Evolutionary conservation across 805 yeast species (phyloP).

Genomic region (Myxozyma vanderwaltii): DNA sequence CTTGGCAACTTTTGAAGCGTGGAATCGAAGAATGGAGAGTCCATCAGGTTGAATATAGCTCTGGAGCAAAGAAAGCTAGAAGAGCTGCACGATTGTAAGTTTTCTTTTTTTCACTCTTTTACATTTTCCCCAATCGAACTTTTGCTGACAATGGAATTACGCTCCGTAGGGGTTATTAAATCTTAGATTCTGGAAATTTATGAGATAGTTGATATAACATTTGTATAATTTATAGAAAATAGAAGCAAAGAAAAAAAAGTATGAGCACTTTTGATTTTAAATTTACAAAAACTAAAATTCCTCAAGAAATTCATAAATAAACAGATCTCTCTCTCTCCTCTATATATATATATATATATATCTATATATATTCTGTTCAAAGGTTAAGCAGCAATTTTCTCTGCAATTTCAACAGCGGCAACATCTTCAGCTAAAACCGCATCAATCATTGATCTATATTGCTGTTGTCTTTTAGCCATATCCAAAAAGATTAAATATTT

Average conservation of each 20-base stretch:
- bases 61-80: conserved; percentile 16
- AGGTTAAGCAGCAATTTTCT: not conserved
- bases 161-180: not conserved
- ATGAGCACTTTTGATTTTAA: too few relatives aligned
- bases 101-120: not conserved
- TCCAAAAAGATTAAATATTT: conserved; percentile 87
- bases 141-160: not conserved
- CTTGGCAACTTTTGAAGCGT: conserved; percentile 54
- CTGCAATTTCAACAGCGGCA: not conserved
- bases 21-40: conserved; percentile 47
- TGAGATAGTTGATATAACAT: not conserved
- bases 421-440: conserved; percentile 20
- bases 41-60: conserved; percentile 12
- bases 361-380: not conserved
- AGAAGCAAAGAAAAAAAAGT: too few relatives aligned
- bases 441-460: conserved; percentile 72
- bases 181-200: conserved; percentile 8
- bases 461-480: conserved; percentile 79
- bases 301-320: too few relatives aligned
- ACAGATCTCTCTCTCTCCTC: not conserved
- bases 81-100: conserved; percentile 12
- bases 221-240: too few relatives aligned
- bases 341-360: not conserved
- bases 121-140: too few relatives aligned
- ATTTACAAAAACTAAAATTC: too few relatives aligned